Percentiles rank a stretch among this genome's conserved stretches.
phyloP scores from a whole-genome alignment of 805 yeast species.

The Yarrowia hollandica region DNA sequence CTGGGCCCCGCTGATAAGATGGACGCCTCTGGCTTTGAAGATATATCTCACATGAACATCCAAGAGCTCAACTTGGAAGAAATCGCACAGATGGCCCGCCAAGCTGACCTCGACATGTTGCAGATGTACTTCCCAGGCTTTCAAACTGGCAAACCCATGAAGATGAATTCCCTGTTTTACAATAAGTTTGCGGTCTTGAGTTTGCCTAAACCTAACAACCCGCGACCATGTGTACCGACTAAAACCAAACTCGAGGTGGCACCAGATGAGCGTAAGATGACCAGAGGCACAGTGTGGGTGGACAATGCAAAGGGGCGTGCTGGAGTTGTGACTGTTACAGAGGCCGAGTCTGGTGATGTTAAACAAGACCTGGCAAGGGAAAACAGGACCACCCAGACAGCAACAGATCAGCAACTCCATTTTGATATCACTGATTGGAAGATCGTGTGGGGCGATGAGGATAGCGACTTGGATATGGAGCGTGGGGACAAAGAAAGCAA shows the following conservation, averaged over 20 bases:
- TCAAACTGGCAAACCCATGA: slow-evolving; percentile 53
- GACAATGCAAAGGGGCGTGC: not conserved
- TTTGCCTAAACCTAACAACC: slow-evolving; percentile 51
- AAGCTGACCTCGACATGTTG: slow-evolving; percentile 36
- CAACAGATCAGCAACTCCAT: slow-evolving; percentile 16
- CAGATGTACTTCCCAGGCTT: slow-evolving; percentile 61
- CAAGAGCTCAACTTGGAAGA: slow-evolving; percentile 22
- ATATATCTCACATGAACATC: slow-evolving; percentile 10
- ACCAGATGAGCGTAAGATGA: slow-evolving; percentile 57
- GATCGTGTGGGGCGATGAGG: slow-evolving; percentile 37
- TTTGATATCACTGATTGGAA: slow-evolving; percentile 23
- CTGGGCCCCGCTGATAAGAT: slow-evolving; percentile 20
- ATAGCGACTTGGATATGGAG: slow-evolving; percentile 35
- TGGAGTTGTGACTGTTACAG: slow-evolving; percentile 1
- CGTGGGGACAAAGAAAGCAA: slow-evolving; percentile 30
- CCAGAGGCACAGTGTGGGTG: slow-evolving; percentile 40
- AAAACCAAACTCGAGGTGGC: slow-evolving; percentile 61
- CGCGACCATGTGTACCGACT: slow-evolving; percentile 50
- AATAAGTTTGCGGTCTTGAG: slow-evolving; percentile 59
- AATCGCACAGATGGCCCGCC: slow-evolving; percentile 19
- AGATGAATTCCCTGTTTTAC: slow-evolving; percentile 64
- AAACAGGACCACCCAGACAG: not conserved
- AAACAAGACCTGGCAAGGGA: not conserved
- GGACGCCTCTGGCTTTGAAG: slow-evolving; percentile 20
- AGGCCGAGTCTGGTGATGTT: slow-evolving; percentile 1